Conservation (phyloP, 257 asterid genomes). For the Capsicum pubescens region DNA sequence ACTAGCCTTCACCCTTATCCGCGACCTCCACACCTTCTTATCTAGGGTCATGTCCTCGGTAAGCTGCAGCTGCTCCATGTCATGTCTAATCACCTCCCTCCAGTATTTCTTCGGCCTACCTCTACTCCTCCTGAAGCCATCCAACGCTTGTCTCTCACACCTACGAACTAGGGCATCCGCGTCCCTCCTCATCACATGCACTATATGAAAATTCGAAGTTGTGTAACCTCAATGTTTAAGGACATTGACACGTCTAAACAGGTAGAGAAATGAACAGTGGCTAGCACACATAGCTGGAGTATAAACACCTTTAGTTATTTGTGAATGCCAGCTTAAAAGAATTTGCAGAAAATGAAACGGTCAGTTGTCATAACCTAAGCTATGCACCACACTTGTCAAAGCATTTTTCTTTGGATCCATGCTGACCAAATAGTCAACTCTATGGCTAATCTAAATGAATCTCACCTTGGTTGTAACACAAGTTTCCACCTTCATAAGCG, state of each 20-base stretch:
- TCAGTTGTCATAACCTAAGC: constrained; percentile 21
- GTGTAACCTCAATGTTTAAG: background rate
- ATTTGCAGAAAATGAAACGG: constrained; percentile 11
- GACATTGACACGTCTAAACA: background rate
- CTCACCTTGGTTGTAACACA: constrained; percentile 60
- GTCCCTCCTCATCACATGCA: background rate
- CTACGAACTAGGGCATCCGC: too few relatives aligned
- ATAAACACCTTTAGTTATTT: constrained; percentile 5
- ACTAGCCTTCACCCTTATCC: too few relatives aligned
- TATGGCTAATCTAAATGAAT: background rate
- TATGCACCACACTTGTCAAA: background rate
- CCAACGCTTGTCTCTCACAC: too few relatives aligned
- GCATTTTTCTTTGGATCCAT: background rate
- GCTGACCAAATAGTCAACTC: constrained; percentile 19
- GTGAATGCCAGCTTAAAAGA: background rate
- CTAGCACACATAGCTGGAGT: background rate
- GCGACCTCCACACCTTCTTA: too few relatives aligned
- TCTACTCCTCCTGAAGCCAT: too few relatives aligned
- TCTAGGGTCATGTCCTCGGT: too few relatives aligned
- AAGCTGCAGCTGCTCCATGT: too few relatives aligned
- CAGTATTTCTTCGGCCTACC: too few relatives aligned
- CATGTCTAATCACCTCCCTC: too few relatives aligned
- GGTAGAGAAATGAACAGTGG: constrained; percentile 11
- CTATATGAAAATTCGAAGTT: background rate
- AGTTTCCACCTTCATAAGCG: constrained; percentile 60